Percentiles rank a stretch among this genome's conserved stretches.
phyloP scores from a whole-genome alignment of 2,329 filamentous ascomycete genomes.

The Sclerotinia glacialis region DNA sequence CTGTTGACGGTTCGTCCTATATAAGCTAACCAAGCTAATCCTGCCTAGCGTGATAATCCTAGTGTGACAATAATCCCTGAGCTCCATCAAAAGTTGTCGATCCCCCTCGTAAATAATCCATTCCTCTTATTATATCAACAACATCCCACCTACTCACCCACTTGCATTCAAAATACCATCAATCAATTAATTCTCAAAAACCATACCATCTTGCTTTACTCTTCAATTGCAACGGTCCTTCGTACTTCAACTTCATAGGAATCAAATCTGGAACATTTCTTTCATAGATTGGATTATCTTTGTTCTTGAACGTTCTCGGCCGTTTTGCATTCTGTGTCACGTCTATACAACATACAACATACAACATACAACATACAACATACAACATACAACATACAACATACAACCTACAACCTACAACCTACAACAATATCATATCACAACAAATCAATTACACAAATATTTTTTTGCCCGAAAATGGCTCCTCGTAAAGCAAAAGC shows the following conservation, averaged over 20 bases:
- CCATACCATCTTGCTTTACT: background rate
- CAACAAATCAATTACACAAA: background rate
- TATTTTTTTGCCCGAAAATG: conserved; percentile 3
- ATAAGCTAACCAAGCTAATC: background rate
- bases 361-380: no score
- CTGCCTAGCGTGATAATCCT: conserved; percentile 1
- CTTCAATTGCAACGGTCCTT: background rate
- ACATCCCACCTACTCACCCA: background rate
- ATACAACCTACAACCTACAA: no score
- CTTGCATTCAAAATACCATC: background rate
- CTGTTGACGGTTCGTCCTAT: no score
- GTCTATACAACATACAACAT: no score
- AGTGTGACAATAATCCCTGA: background rate
- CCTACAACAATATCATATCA: background rate
- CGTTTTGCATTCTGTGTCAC: no score
- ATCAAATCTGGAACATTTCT: background rate
- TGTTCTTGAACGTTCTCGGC: conserved; percentile 4
- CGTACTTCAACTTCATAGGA: background rate
- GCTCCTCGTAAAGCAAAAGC: background rate
- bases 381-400: no score
- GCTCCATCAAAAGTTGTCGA: background rate
- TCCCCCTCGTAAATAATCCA: background rate
- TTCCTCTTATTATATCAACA: no score
- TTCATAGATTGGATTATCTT: background rate
- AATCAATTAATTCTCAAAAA: background rate